Conservation (phyloP, 2,329 filamentous ascomycete genomes). For the Fusarium sp. region DNA sequence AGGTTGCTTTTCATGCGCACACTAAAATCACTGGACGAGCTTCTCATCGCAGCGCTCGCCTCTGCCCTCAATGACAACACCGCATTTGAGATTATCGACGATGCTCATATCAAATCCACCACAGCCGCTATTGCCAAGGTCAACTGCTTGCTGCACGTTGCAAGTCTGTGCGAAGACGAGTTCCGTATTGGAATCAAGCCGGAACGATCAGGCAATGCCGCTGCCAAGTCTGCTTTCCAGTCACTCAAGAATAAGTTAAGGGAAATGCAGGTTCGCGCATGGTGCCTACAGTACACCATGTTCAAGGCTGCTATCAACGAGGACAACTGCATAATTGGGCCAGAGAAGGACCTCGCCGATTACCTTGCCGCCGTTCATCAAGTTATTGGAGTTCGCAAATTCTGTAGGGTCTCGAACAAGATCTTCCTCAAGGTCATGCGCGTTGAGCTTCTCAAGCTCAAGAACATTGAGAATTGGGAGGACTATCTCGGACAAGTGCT, state of each 20-base stretch:
- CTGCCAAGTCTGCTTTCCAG: constrained; percentile 70
- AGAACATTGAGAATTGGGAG: constrained; percentile 85
- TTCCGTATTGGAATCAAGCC: constrained; percentile 82
- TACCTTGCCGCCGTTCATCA: constrained; percentile 87
- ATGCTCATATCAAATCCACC: constrained; percentile 81
- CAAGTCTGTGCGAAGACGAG: constrained; percentile 87
- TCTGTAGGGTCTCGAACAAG: constrained; percentile 88
- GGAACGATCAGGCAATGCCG: constrained; percentile 70
- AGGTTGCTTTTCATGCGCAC: constrained; percentile 80
- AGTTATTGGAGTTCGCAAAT: constrained; percentile 85
- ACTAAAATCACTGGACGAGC: constrained; percentile 83
- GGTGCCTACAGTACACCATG: constrained; percentile 89
- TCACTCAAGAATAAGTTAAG: constrained; percentile 77
- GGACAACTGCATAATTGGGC: constrained; percentile 72
- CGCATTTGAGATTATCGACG: constrained; percentile 88
- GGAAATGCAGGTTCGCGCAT: constrained; percentile 89
- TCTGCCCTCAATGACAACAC: constrained; percentile 76
- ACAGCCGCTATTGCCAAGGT: constrained; percentile 80
- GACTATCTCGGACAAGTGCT: constrained; percentile 89
- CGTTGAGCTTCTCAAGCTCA: constrained; percentile 83
- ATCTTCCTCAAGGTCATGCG: constrained; percentile 92
- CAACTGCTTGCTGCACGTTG: constrained; percentile 82
- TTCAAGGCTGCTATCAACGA: constrained; percentile 84
- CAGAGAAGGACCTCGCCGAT: constrained; percentile 81
- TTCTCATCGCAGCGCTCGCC: constrained; percentile 79